These are phyloP conservation scores for Marasmius fiardii DNA, from an alignment of 1,284 basidiomycete genomes.

Conservation along the genomic window DNA sequence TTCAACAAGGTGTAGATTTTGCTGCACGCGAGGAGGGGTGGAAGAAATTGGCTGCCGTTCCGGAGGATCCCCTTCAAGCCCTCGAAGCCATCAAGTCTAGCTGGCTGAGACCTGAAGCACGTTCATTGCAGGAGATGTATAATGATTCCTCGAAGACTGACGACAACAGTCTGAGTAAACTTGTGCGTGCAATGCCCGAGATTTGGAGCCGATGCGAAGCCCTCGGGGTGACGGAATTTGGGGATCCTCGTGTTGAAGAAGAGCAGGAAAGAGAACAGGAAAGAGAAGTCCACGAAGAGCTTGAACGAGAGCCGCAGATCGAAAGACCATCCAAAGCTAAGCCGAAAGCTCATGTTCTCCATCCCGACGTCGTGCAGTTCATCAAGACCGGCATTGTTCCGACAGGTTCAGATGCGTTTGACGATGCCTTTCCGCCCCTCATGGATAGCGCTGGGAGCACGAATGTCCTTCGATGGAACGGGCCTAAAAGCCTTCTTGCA, in stretches of 20 bases:
- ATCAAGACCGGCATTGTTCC: constrained; percentile 22
- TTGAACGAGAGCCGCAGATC: constrained; percentile 36
- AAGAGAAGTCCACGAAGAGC: constrained; percentile 42
- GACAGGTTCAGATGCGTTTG: constrained; percentile 1
- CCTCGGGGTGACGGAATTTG: constrained; percentile 24
- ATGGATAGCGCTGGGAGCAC: constrained; percentile 1
- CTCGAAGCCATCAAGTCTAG: constrained; percentile 17
- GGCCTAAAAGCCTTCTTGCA: constrained; percentile 17
- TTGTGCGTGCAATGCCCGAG: constrained; percentile 13
- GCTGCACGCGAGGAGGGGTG: constrained; percentile 30
- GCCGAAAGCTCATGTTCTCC: constrained; percentile 23
- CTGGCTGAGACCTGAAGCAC: constrained; percentile 40
- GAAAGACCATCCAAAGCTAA: constrained; percentile 28
- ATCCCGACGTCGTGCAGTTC: constrained; percentile 25
- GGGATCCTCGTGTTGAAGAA: constrained; percentile 30
- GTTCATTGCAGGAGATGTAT: constrained; percentile 36
- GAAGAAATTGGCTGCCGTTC: constrained; percentile 18
- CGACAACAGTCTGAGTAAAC: constrained; percentile 1
- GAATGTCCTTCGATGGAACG: background rate
- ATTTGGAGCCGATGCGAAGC: constrained; percentile 24
- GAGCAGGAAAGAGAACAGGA: constrained; percentile 56
- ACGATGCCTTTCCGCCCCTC: constrained; percentile 19
- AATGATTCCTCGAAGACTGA: constrained; percentile 5
- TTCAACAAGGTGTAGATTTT: constrained; percentile 44
- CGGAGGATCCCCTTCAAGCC: background rate